phyloP scores from a whole-genome alignment of 495 filamentous ascomycete species.

The Copromyces sp. region DNA sequence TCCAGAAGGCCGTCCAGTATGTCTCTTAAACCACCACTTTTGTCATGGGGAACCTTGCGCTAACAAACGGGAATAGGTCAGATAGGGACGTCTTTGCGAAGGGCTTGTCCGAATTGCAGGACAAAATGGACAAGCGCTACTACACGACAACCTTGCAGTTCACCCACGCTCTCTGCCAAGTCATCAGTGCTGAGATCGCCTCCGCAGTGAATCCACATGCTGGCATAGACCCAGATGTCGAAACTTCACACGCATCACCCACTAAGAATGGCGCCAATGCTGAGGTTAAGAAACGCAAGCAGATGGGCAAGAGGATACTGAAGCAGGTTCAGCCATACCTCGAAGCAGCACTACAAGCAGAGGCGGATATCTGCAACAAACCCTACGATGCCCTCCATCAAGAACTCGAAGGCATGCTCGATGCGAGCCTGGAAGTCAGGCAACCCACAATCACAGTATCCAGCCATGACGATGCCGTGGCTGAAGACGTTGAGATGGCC shows the following conservation, averaged over 20 bases:
- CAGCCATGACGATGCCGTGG: slow-evolving; percentile 14
- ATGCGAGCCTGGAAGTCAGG: slow-evolving; percentile 40
- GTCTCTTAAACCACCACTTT: slow-evolving; percentile 19
- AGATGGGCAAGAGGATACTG: slow-evolving; percentile 73
- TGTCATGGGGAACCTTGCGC: not conserved
- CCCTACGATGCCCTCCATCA: slow-evolving; percentile 58
- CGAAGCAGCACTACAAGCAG: slow-evolving; percentile 66
- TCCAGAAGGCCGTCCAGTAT: slow-evolving; percentile 66
- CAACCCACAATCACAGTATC: slow-evolving; percentile 21
- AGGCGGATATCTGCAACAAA: slow-evolving; percentile 64
- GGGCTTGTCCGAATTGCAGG: slow-evolving; percentile 52
- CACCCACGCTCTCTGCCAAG: slow-evolving; percentile 56
- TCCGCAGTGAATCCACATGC: slow-evolving; percentile 22
- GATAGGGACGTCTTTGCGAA: slow-evolving; percentile 65
- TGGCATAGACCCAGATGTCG: not conserved
- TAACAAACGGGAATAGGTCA: slow-evolving; percentile 42
- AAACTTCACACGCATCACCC: slow-evolving; percentile 17
- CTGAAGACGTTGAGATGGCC: slow-evolving; percentile 36
- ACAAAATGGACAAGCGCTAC: slow-evolving; percentile 55
- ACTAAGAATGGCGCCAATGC: slow-evolving; percentile 25
- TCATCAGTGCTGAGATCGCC: slow-evolving; percentile 59
- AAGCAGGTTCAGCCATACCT: slow-evolving; percentile 67
- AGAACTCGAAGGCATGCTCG: slow-evolving; percentile 64
- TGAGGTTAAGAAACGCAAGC: slow-evolving; percentile 38
- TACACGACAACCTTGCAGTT: slow-evolving; percentile 71